These are phyloP conservation scores for Sordariomycetes sp. DNA, from an alignment of 2,329 filamentous ascomycete species.

Conservation along the genomic window DNA sequence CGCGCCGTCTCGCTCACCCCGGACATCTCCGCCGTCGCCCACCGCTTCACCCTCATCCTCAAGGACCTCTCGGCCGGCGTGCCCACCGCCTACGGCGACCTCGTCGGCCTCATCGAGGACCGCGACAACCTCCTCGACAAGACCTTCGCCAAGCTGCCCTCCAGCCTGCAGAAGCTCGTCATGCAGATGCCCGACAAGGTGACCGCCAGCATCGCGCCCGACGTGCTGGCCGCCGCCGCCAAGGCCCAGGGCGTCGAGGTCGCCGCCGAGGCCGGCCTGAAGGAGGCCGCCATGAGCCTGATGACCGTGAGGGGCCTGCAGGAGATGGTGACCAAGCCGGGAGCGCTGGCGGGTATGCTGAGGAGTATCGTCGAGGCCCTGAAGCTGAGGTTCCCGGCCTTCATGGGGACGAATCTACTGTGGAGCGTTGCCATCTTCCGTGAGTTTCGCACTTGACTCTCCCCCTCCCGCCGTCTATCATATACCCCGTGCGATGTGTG, in stretches of 20 bases:
- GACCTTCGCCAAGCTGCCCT: constrained; percentile 59
- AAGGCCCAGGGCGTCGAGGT: constrained; percentile 59
- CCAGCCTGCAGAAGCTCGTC: constrained; percentile 75
- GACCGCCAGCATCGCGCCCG: constrained; percentile 64
- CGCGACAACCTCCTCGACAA: constrained; percentile 48
- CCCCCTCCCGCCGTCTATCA: not conserved
- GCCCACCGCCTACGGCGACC: constrained; percentile 84
- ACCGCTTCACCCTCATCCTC: constrained; percentile 79
- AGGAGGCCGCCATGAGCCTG: constrained; percentile 52
- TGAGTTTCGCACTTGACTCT: constrained; percentile 30
- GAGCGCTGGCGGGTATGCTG: constrained; percentile 74
- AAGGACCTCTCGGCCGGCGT: constrained; percentile 89
- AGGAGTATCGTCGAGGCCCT: constrained; percentile 85
- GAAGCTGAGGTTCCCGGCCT: constrained; percentile 78
- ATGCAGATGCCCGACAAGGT: constrained; percentile 75
- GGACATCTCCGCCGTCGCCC: constrained; percentile 72
- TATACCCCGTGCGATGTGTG: not conserved
- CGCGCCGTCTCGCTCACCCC: constrained; percentile 74
- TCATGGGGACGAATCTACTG: constrained; percentile 83
- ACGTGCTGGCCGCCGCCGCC: constrained; percentile 68
- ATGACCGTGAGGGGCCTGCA: constrained; percentile 63
- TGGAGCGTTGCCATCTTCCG: constrained; percentile 82
- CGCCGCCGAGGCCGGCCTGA: constrained; percentile 32
- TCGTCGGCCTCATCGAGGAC: constrained; percentile 54
- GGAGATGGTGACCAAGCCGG: constrained; percentile 73